Evolutionary conservation across 495 filamentous ascomycete genomes (phyloP).

Genomic region (Evansstolkia leycettana): DNA sequence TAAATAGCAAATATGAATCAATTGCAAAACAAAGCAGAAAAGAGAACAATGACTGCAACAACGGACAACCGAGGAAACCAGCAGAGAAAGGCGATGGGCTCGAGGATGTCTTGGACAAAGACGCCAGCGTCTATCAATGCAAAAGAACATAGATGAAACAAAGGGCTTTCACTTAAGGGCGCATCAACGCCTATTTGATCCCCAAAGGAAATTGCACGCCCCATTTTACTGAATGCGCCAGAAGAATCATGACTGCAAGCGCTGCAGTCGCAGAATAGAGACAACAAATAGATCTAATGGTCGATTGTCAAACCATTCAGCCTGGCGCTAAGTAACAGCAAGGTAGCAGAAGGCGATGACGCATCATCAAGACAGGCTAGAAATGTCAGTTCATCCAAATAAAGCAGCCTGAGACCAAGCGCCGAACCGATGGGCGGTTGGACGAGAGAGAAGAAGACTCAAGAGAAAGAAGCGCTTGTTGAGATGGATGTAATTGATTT

Average conservation of each 20-base stretch:
- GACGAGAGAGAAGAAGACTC: conserved; percentile 1
- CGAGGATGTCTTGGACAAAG: no score
- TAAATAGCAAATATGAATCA: background rate
- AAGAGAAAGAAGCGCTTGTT: background rate
- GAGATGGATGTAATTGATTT: no score
- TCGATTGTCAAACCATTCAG: background rate
- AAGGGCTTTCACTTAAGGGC: background rate
- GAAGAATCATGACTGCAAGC: conserved; percentile 11
- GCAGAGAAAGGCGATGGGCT: no score
- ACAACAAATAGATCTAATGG: conserved; percentile 13
- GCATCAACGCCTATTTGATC: conserved; percentile 5
- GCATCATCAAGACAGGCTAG: background rate
- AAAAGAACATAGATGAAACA: conserved; percentile 4
- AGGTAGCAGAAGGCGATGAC: background rate
- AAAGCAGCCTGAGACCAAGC: background rate
- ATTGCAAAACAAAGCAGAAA: background rate
- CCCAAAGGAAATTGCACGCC: conserved; percentile 4
- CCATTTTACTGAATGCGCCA: conserved; percentile 5
- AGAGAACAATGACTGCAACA: background rate
- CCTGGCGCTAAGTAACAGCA: background rate
- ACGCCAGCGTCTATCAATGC: no score
- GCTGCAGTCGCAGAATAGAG: conserved; percentile 18
- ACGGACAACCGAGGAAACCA: background rate
- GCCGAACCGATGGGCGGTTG: background rate
- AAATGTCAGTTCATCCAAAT: background rate